These are phyloP conservation scores for Chrysoporthe austroafricana DNA, from an alignment of 2,329 filamentous ascomycete genomes.

Conservation along the genomic window DNA sequence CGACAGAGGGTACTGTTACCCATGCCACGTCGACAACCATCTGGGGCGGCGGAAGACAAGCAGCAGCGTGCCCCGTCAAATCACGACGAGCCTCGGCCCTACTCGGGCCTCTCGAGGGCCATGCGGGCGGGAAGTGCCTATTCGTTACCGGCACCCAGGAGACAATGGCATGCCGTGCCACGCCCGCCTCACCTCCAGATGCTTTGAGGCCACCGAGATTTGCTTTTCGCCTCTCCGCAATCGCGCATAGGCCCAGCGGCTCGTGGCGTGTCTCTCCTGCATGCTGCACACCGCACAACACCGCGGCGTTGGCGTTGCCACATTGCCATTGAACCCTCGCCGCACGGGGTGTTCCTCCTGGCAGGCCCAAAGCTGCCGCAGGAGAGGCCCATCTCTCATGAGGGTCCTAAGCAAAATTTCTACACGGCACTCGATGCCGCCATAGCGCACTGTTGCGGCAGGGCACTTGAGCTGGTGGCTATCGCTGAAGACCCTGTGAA, in stretches of 20 bases:
- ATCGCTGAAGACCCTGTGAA: too few relatives aligned
- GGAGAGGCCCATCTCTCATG: too few relatives aligned
- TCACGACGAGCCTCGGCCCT: conserved; percentile 4
- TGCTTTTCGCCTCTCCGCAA: not conserved
- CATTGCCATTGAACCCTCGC: not conserved
- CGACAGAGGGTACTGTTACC: not conserved
- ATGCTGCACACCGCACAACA: not conserved
- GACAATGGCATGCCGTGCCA: not conserved
- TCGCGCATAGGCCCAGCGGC: conserved; percentile 4
- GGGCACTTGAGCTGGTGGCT: too few relatives aligned
- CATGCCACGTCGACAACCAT: not conserved
- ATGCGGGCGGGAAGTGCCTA: not conserved
- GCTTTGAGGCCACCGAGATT: too few relatives aligned
- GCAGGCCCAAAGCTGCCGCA: too few relatives aligned
- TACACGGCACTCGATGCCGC: too few relatives aligned
- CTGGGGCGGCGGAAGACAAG: not conserved
- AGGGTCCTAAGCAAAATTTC: too few relatives aligned
- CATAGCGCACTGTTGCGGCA: too few relatives aligned
- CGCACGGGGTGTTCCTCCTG: not conserved
- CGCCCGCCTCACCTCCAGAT: not conserved
- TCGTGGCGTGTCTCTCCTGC: not conserved
- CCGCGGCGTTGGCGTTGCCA: not conserved
- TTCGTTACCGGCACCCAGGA: conserved; percentile 7
- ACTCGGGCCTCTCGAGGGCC: not conserved
- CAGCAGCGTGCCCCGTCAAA: conserved; percentile 1